Evolutionary conservation across 331 rosid species (phyloP).

Genomic region (Telfairia occidentalis): DNA sequence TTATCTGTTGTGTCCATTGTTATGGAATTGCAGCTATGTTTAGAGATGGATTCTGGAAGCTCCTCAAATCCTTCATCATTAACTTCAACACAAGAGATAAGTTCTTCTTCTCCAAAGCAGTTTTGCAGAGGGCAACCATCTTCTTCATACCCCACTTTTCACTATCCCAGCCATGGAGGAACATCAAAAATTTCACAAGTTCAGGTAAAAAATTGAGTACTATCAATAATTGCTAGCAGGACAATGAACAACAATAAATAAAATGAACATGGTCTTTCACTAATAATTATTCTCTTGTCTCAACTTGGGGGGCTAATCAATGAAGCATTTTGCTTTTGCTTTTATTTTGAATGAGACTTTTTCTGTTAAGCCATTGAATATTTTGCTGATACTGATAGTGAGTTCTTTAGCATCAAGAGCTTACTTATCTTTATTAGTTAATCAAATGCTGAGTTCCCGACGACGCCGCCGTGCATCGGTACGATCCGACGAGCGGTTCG

Average conservation of each 20-base stretch:
- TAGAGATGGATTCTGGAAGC: neutral
- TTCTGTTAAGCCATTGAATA: neutral
- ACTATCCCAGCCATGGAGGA: neutral
- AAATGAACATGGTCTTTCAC: neutral
- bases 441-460: neutral
- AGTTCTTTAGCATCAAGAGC: too few relatives aligned
- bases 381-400: neutral
- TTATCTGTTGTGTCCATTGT: neutral
- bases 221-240: neutral
- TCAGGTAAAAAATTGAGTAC: neutral
- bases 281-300: neutral
- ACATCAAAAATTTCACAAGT: neutral
- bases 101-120: neutral
- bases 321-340: conserved; percentile 7
- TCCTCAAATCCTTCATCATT: neutral
- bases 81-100: neutral
- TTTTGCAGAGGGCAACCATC: neutral
- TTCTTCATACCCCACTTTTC: neutral
- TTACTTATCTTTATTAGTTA: too few relatives aligned
- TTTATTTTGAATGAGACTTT: neutral
- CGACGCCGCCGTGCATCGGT: neutral
- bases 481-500: neutral
- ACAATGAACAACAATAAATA: neutral
- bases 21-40: neutral
- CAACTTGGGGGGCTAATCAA: conserved; percentile 2